Evolutionary conservation across 306 rosid species (phyloP).

Genomic region (Vigna reflexopilosa): DNA sequence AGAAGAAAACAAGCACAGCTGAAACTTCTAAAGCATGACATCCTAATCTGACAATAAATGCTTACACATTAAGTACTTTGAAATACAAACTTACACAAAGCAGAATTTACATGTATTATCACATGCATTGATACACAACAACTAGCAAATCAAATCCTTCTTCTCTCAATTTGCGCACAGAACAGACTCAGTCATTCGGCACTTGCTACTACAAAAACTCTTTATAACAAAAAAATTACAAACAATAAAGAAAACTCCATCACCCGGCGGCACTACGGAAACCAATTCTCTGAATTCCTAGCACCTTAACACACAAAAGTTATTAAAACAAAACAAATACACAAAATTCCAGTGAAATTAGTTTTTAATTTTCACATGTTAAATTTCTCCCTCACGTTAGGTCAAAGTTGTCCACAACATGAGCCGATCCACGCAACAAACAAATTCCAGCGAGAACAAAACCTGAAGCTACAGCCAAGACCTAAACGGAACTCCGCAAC

Average conservation of each 20-base stretch:
- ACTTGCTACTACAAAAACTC: background rate
- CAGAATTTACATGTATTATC: background rate
- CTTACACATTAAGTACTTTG: constrained; percentile 13
- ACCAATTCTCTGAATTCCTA: background rate
- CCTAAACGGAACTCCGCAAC: constrained; percentile 11
- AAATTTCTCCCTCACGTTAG: background rate
- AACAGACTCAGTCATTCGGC: background rate
- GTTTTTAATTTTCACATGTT: too few relatives aligned
- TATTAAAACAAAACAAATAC: background rate
- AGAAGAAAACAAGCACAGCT: constrained; percentile 41
- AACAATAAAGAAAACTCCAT: background rate
- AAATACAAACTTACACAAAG: constrained; percentile 6
- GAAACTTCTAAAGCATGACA: constrained; percentile 5
- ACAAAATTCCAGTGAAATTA: background rate
- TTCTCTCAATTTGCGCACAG: background rate
- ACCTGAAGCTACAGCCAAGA: background rate
- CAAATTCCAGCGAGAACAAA: constrained; percentile 9
- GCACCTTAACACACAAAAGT: background rate
- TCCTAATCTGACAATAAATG: constrained; percentile 1
- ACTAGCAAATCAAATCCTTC: background rate
- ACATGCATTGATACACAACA: background rate
- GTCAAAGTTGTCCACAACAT: constrained; percentile 12
- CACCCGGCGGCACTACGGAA: background rate
- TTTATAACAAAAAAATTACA: background rate
- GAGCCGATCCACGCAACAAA: background rate